Base-by-base conservation (phyloP, 83 land plant genomes). In the Larix sibirica region DNA sequence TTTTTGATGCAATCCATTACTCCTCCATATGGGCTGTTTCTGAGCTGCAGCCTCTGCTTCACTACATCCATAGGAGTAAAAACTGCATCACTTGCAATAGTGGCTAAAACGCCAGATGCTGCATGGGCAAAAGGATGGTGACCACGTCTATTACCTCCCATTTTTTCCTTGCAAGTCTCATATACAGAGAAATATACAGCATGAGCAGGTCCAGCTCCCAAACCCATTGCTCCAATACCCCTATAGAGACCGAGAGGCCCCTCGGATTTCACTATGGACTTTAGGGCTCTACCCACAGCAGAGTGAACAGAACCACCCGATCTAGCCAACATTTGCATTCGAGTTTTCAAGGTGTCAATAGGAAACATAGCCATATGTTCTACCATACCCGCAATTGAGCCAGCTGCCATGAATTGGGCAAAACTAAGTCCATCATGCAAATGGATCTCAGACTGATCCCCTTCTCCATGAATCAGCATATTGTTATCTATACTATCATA, bases 51-150 rank as follows among this genome's bases (percentile, higher is more conserved):
- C 83, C 93, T 79, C 89, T 94, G 96, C 86, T 94, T 94, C 84
- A 94, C 94, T 81, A 90, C 86, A 77, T 94, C 96, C 95, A 94
- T 90, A 17, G 96, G 95, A 20, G 95, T 94, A n/a, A 92, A 67
- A 68, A 94, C 93, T 6, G 96, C 95, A 81, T 94, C 96, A 76
- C 90, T 92, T 23, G 93, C 87, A 18, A 92, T 80, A 4, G 96
- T 94, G 20, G 96, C 95, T 18, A 68, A 18, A 26, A 93, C 91
- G 1, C 96, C 96, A 17, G 96, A 76, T 18, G 81, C 71, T n/a
- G 89, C 89, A 71, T 94, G 96, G 17, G 83, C 87, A 10, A 76
- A 17, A 23, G 87, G 79, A 58, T 87, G 85, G 69, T 85, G 69
- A 26, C 86, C 84, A 4, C 47, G 71, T 26, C 70, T 74, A 12